These are phyloP conservation scores for Arthrobotrys entomopaga DNA, from an alignment of 2,329 filamentous ascomycete species.

Conservation along the genomic window DNA sequence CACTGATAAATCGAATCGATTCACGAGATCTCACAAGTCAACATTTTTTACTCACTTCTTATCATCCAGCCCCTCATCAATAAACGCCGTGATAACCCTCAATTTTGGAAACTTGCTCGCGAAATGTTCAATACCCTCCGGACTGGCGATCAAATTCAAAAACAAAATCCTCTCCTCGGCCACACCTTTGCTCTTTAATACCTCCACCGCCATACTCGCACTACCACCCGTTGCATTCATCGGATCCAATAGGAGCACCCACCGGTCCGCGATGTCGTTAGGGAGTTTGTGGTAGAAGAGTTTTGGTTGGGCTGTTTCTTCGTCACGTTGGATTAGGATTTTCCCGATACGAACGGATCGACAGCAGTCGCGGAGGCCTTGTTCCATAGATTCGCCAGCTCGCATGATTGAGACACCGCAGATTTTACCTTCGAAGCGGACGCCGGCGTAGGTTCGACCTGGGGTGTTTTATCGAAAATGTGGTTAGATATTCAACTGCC, in stretches of 20 bases:
- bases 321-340: constrained; percentile 96
- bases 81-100: constrained; percentile 92
- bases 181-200: constrained; percentile 87
- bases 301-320: constrained; percentile 90
- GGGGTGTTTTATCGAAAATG: background rate
- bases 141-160: constrained; percentile 96
- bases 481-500: background rate
- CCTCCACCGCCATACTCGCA: constrained; percentile 95
- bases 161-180: constrained; percentile 96
- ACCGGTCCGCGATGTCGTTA: constrained; percentile 88
- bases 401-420: constrained; percentile 99
- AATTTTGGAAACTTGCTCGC: constrained; percentile 87
- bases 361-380: constrained; percentile 94
- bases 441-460: constrained; percentile 74
- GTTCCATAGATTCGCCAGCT: constrained; percentile 97
- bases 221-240: constrained; percentile 99
- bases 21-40: background rate
- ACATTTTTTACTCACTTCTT: constrained; percentile 79
- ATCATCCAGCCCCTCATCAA: constrained; percentile 94
- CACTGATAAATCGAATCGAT: background rate
- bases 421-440: constrained; percentile 97
- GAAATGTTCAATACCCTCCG: constrained; percentile 89
- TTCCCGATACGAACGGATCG: constrained; percentile 98
- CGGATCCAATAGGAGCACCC: constrained; percentile 94
- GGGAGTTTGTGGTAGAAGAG: constrained; percentile 98